A percentile compares a stretch with the other conserved stretches of the same genome.
Conservation (phyloP, 441 rosid species). For the Adansonia rubrostipa region DNA sequence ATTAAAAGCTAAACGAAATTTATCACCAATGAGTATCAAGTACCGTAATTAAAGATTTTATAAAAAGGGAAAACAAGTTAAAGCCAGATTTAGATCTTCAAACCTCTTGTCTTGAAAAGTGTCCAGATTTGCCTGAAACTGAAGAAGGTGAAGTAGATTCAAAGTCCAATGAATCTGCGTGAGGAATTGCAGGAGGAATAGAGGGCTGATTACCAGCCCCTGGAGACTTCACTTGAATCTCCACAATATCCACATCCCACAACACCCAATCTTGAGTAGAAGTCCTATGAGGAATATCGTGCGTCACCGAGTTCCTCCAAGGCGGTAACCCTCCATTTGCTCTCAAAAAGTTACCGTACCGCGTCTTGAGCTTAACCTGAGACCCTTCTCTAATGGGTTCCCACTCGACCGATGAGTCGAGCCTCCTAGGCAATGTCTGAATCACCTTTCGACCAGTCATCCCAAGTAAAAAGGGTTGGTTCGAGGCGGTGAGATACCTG, state of each 20-base stretch:
- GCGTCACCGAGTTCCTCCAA: slow-evolving; percentile 18
- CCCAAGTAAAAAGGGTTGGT: slow-evolving; percentile 10
- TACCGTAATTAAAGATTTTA: too few relatives aligned
- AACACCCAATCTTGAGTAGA: slow-evolving; percentile 1
- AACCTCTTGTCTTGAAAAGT: slow-evolving; percentile 71
- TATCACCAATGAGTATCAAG: too few relatives aligned
- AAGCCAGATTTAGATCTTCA: slow-evolving; percentile 20
- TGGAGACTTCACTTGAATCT: background rate
- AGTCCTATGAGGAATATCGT: slow-evolving; percentile 8
- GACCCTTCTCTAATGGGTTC: slow-evolving; percentile 15
- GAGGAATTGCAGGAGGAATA: background rate
- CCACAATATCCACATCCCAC: slow-evolving; percentile 14
- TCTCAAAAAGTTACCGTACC: slow-evolving; percentile 10
- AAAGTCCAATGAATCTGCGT: slow-evolving; percentile 6
- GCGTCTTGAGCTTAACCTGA: background rate
- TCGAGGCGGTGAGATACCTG: slow-evolving; percentile 9
- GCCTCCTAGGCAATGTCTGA: background rate
- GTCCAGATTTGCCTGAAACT: slow-evolving; percentile 36
- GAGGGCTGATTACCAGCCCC: background rate
- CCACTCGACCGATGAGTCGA: slow-evolving; percentile 11
- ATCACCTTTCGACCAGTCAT: slow-evolving; percentile 9
- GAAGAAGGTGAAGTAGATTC: slow-evolving; percentile 10
- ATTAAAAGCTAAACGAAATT: too few relatives aligned
- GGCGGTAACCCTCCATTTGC: slow-evolving; percentile 3
- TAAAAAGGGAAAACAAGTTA: too few relatives aligned